Evolutionary conservation across 208 protist genomes (phyloP), one percentile per base, ranked within the genome.

Genomic region (Blastocrithidia nonstop): DNA sequence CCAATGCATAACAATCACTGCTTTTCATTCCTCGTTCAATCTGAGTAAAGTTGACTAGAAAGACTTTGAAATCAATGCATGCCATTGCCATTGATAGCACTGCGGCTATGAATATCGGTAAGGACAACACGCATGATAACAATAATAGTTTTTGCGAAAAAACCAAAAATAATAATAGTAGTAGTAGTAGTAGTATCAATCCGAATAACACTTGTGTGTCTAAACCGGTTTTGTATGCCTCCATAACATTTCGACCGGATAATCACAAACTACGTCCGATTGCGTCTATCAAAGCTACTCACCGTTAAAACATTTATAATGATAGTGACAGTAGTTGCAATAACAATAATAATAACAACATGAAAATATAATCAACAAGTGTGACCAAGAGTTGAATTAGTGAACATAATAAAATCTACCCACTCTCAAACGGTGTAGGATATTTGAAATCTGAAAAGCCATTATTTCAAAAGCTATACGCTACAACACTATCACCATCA

Each of bases 241-340:
- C 56, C 6, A 29, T 86, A 29, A 68, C 67, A 5, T 72, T 77
- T 37, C 56, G 75, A 5, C 62, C 77, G 1, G 69, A 85, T 50
- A 23, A 57, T 6, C 35, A 47, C n/a, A 84, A 85, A 51, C 59
- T 89, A 22, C 71, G 80, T 0, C 80, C 80, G 24, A 79, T 89
- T 28, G 75, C 80, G 1, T 40, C 56, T 1, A 43, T 84, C 24
- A 35, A 35, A n/a, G 29, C n/a, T 6, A 15, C 13, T 29, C 22
- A 9, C 29, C 9, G 9, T 21, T 44, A 22, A 17, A 29, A 22
- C 23, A 38, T 9, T 48, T 16, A 36, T 17, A 16, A 39, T 15
- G 6, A 39, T 17, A 23, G 28, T 19, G 6, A 16, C 19, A 16
- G 15, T 3, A 28, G 31, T 27, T n/a, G n/a, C 61, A 36, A 15